Conservation (phyloP, 2,329 filamentous ascomycete genomes). For the Ceratocystis diversiconidia region DNA sequence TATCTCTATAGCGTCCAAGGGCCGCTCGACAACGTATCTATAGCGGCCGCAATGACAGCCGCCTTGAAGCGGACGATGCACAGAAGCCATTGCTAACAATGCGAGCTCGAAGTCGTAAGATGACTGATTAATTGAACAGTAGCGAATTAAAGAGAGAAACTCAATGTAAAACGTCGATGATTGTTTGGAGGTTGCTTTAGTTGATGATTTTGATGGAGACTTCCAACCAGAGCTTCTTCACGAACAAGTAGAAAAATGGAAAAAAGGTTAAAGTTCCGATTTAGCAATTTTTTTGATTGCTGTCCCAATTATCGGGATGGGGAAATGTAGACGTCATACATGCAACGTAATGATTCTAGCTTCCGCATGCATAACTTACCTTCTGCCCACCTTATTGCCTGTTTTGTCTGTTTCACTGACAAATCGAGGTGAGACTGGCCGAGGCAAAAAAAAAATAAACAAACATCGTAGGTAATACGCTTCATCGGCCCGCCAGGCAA, state of each 20-base stretch:
- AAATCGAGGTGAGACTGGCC: neutral
- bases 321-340: neutral
- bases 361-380: neutral
- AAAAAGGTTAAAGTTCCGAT: neutral
- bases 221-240: neutral
- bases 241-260: neutral
- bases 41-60: constrained; percentile 79
- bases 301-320: neutral
- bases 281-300: neutral
- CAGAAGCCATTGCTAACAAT: neutral
- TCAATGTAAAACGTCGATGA: neutral
- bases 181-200: neutral
- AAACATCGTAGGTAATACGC: neutral
- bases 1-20: constrained; percentile 38
- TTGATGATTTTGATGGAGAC: neutral
- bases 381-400: neutral
- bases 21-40: constrained; percentile 61
- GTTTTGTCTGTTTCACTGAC: neutral
- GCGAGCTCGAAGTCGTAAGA: neutral
- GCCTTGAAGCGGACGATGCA: constrained; percentile 34
- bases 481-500: neutral
- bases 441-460: neutral
- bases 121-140: too few species aligned
- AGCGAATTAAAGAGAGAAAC: neutral
- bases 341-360: neutral